Percentiles rank a stretch among this genome's conserved stretches.
Conservation (phyloP, 2,329 filamentous ascomycete genomes). For the Colletotrichum sp. region DNA sequence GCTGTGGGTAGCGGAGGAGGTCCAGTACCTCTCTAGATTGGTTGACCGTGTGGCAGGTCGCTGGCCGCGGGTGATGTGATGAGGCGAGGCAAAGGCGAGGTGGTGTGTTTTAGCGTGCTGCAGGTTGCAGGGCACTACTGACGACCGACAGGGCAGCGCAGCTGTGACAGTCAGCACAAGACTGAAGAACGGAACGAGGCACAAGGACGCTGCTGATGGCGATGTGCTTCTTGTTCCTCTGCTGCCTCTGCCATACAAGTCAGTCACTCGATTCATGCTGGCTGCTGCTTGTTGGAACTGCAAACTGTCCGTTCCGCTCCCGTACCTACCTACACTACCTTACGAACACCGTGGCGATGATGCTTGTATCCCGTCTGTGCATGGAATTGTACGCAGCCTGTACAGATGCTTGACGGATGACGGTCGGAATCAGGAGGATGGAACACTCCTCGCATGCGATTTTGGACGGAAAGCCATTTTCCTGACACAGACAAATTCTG, state of each 20-base stretch:
- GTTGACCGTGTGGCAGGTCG: background rate
- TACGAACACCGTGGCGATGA: background rate
- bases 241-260: background rate
- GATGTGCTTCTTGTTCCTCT: background rate
- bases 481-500: slow-evolving; percentile 9
- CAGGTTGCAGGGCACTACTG: background rate
- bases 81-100: background rate
- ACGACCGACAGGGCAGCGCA: background rate
- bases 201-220: background rate
- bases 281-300: background rate
- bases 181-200: background rate
- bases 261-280: background rate
- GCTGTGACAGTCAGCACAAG: background rate
- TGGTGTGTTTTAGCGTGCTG: background rate
- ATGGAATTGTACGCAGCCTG: background rate
- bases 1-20: background rate
- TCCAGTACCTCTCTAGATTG: background rate
- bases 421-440: background rate
- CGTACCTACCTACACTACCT: background rate
- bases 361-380: background rate
- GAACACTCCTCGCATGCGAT: slow-evolving; percentile 10
- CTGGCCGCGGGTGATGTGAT: background rate
- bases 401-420: background rate
- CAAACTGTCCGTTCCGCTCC: background rate
- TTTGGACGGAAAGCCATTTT: slow-evolving; percentile 11